Evolutionary conservation across 768 basidiomycete genomes (phyloP), one percentile per base, ranked within the genome.

Genomic region (Tylopilus sp.): DNA sequence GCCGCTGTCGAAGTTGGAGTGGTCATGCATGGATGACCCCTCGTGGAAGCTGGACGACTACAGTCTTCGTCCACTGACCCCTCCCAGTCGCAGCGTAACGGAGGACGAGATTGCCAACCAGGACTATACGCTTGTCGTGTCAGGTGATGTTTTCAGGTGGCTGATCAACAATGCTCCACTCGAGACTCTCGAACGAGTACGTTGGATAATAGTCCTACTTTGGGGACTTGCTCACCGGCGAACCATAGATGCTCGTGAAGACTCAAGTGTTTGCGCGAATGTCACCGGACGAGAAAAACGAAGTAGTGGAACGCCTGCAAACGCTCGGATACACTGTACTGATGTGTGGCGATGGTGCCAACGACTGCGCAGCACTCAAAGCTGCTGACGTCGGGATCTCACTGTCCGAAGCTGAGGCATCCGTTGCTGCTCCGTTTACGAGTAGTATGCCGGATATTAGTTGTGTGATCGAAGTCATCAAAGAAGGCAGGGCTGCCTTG

Each of bases 251-350:
- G 93, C 84, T 99, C 18, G 89, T 98, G 28, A 95, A 95, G 69
- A 84, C 95, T 2, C 91, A 97, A 66, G 85, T 98, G 41, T 99
- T 94, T 67, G 95, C 97, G 9, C 83, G 97, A 21, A 98, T 99
- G 97, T 99, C 97, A 9, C 97, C 97, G 0, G 97, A 98, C 65
- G 97, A 98, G 75, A 99, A 99, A 73, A 95, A 98, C 59, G 97
- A 99, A 68, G 83, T 98, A 17, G 91, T 99, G 17, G 95, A 98
- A 68, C 82, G 95, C 2, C 75, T 99, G 11, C 97, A 98, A 61
- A 76, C 80, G 2, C 79, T 99, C 21, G 97, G 95, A 10, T 99
- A 98, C 66, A 95, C 89, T 1, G 97, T 98, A 13, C 79, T 95
- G 10, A 98, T 98, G 87, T 98, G 97, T 60, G 97, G 97, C 30